These are phyloP conservation scores for Lasiosphaeria ovina DNA, from an alignment of 495 filamentous ascomycete species.

Conservation along the genomic window DNA sequence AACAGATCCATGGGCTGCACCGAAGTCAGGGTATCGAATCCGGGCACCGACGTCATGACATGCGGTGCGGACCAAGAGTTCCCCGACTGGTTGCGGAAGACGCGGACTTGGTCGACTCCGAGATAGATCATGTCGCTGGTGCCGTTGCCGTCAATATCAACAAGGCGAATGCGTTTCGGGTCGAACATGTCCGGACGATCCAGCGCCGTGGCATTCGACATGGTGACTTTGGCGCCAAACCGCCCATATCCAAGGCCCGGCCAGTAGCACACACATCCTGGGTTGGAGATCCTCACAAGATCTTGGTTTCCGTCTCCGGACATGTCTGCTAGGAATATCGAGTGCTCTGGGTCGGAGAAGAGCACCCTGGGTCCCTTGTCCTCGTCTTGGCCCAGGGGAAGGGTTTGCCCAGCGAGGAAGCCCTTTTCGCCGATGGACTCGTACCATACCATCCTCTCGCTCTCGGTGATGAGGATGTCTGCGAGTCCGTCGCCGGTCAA, in stretches of 20 bases:
- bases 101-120: neutral
- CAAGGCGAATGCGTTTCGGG: constrained; percentile 16
- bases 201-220: constrained; percentile 32
- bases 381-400: neutral
- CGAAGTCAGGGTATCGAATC: constrained; percentile 3
- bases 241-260: constrained; percentile 35
- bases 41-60: constrained; percentile 13
- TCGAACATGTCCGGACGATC: constrained; percentile 21
- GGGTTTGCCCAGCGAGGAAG: neutral
- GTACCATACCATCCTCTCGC: constrained; percentile 18
- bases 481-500: constrained; percentile 30
- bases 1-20: constrained; percentile 29
- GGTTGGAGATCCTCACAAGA: constrained; percentile 27
- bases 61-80: constrained; percentile 24
- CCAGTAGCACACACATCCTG: constrained; percentile 35
- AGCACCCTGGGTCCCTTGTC: neutral
- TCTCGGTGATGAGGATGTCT: constrained; percentile 26
- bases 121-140: constrained; percentile 38
- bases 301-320: constrained; percentile 36
- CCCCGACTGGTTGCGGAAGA: constrained; percentile 25
- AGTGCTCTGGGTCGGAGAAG: neutral
- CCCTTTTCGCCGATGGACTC: constrained; percentile 16
- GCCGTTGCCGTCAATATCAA: constrained; percentile 38
- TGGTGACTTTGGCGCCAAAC: constrained; percentile 33
- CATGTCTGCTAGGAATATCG: constrained; percentile 27